phyloP scores from a whole-genome alignment of 495 filamentous ascomycete species.

The Aspergillus sparsus region DNA sequence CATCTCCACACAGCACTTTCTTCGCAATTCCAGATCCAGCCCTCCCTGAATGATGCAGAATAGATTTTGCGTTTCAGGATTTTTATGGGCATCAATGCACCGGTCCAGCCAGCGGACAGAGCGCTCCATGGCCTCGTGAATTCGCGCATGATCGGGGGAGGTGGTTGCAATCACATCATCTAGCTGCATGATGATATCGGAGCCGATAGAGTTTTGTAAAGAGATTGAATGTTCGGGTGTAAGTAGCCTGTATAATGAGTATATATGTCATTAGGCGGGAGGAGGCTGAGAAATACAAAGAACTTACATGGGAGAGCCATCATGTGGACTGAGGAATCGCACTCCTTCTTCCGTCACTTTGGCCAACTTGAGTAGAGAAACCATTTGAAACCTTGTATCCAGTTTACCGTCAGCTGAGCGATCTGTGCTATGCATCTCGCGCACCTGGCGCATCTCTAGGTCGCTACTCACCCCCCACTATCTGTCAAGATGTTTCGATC shows the following conservation, averaged over 20 bases:
- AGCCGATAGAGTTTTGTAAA: slow-evolving; percentile 94
- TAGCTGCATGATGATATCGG: slow-evolving; percentile 99
- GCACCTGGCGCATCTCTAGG: not conserved
- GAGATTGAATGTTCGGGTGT: slow-evolving; percentile 97
- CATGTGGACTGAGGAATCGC: slow-evolving; percentile 89
- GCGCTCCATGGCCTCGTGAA: slow-evolving; percentile 92
- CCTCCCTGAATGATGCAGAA: slow-evolving; percentile 99
- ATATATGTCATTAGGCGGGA: not conserved
- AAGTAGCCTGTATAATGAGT: slow-evolving; percentile 59
- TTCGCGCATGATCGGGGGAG: slow-evolving; percentile 79
- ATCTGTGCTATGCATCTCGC: not conserved
- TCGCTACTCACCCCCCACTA: slow-evolving; percentile 80
- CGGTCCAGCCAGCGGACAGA: slow-evolving; percentile 98
- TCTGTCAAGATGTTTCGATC: slow-evolving; percentile 93
- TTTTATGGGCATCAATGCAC: slow-evolving; percentile 87
- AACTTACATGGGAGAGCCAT: slow-evolving; percentile 83
- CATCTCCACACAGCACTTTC: slow-evolving; percentile 86
- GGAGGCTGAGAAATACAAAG: not conserved
- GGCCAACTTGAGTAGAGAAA: slow-evolving; percentile 90
- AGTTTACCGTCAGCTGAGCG: not conserved
- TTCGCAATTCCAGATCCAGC: slow-evolving; percentile 83
- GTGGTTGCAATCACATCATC: slow-evolving; percentile 97
- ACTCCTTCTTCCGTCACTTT: slow-evolving; percentile 95
- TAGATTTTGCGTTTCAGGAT: slow-evolving; percentile 84
- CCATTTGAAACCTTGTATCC: slow-evolving; percentile 87